Base-by-base conservation (phyloP, 2,329 filamentous ascomycete species). In the Plenodomus lindquistii region DNA sequence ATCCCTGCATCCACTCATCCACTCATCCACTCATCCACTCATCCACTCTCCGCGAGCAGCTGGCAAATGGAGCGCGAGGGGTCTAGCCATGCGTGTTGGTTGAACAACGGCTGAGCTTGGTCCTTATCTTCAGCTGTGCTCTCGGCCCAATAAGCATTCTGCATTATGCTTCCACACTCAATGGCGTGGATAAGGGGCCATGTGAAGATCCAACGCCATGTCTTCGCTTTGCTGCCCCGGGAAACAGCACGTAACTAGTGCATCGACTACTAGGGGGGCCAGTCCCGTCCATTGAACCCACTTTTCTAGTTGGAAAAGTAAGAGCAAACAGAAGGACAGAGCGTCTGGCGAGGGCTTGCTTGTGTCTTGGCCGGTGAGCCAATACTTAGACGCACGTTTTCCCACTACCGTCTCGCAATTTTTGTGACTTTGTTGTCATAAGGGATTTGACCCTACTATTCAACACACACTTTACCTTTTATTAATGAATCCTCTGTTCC, bases 301-400 rank as follows among this genome's bases (percentile, higher is more conserved):
- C 35, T 37, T 37, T 37, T 37, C 18, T 18, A 16, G 7, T 8
- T 31, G 8, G 15, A 31, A 31, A 31, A 31, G 27, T 31, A 31
- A 31, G 27, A 17, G 35, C 35, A 37, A 17, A 37, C 18, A 20
- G 37, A 27, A 8, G 20, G 19, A 16, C 22, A 16, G 27, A 31
- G 27, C 27, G 27, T 37, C 10, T 39, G 17, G 37, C 8, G 31
- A 36, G 22, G 37, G 37, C 35, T 19, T 37, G 18, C 20, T 24
- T 37, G 46, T 37, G 46, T 54, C 62, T 65, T 65, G 59, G 60
- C 62, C 44, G 27, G 44, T 51, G 55, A 54, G 48, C 64, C 65
- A 66, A 66, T 69, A 67, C 64, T 61, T 67, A 60, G 57, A 54
- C 46, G 58, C 65, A 65, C 65, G 55, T 66, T 67, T 59, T 60